These are phyloP conservation scores for Thermothielavioides terrestris DNA, from an alignment of 495 filamentous ascomycete genomes.

Conservation along the genomic window DNA sequence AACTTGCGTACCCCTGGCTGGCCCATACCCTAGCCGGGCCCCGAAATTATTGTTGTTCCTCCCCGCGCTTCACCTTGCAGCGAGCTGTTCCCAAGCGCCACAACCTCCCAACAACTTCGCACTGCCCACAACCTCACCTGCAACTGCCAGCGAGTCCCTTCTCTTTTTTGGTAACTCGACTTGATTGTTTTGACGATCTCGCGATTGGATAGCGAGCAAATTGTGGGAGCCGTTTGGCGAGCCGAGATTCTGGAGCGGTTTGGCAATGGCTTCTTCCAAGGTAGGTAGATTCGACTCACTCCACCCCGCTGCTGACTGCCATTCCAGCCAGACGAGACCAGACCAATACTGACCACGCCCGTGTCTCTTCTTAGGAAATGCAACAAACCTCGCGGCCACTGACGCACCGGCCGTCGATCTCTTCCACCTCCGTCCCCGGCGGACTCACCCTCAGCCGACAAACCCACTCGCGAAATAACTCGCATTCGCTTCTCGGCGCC, in stretches of 20 bases:
- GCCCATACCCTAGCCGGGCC: slow-evolving; percentile 19
- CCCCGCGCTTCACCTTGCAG: slow-evolving; percentile 22
- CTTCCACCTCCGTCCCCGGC: slow-evolving; percentile 31
- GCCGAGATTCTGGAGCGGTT: slow-evolving; percentile 15
- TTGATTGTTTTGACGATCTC: slow-evolving; percentile 1
- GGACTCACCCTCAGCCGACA: slow-evolving; percentile 36
- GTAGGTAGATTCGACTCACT: no score
- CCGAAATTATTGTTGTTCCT: slow-evolving; percentile 32
- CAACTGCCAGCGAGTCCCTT: background rate
- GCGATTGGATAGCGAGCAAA: slow-evolving; percentile 14
- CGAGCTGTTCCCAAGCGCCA: slow-evolving; percentile 12
- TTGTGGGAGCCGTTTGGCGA: slow-evolving; percentile 15
- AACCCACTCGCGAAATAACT: slow-evolving; percentile 64
- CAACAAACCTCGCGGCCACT: slow-evolving; percentile 41
- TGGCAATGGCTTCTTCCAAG: slow-evolving; percentile 48
- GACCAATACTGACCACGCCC: slow-evolving; percentile 32
- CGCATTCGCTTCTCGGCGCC: slow-evolving; percentile 61
- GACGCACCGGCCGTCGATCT: slow-evolving; percentile 41
- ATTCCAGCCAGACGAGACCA: no score
- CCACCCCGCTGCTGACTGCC: no score
- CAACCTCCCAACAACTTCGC: slow-evolving; percentile 6
- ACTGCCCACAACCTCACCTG: slow-evolving; percentile 4
- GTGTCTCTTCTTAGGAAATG: slow-evolving; percentile 36
- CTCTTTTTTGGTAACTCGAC: background rate
- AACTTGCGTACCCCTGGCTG: no score